Conservation (phyloP, 345 rosid genomes). For the Psidium guajava region DNA sequence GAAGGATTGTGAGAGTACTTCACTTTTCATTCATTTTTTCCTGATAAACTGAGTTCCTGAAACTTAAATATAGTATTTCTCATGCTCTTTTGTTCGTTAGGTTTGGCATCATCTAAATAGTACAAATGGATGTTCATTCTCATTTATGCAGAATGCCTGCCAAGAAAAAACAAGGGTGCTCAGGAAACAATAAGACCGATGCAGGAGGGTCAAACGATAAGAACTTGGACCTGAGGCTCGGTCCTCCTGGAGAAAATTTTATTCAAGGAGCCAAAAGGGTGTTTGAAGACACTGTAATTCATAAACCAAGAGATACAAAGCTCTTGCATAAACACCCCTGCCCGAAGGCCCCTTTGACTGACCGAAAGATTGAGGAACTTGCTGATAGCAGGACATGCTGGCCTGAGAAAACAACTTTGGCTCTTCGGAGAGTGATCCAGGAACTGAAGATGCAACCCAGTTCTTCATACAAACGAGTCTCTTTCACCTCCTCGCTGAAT, state of each 20-base stretch:
- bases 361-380: not conserved
- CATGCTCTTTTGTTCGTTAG: not conserved
- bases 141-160: not conserved
- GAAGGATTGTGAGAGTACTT: not conserved
- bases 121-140: not conserved
- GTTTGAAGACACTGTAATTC: not conserved
- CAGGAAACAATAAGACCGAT: not conserved
- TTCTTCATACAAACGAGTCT: not conserved
- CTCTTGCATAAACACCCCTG: not conserved
- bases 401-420: not conserved
- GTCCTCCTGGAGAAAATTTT: constrained; percentile 22
- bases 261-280: constrained; percentile 17
- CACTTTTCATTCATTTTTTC: not conserved
- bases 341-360: not conserved
- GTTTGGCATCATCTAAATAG: not conserved
- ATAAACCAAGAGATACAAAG: not conserved
- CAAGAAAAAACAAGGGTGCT: not conserved
- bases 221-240: constrained; percentile 29
- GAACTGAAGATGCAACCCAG: not conserved
- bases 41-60: not conserved
- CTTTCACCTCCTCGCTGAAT: not conserved
- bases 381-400: not conserved
- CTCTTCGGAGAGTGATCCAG: not conserved
- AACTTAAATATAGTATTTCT: not conserved
- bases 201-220: constrained; percentile 10